Conservation (phyloP, 306 rosid genomes). For the Cercis canadensis region DNA sequence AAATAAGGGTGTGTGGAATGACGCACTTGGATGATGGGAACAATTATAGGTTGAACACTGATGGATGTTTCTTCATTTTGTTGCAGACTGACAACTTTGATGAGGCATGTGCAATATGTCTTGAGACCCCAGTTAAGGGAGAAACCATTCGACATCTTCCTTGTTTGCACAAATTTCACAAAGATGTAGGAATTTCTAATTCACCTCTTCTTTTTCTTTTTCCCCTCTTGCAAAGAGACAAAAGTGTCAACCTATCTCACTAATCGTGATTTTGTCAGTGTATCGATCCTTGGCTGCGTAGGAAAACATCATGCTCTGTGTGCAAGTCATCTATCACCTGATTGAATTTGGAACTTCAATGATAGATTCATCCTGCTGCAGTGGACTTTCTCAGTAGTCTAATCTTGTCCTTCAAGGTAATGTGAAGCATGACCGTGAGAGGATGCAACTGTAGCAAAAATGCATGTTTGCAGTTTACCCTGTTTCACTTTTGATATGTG, state of each 20-base stretch:
- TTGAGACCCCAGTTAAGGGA: conserved; percentile 76
- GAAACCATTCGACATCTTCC: conserved; percentile 93
- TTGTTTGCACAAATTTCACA: conserved; percentile 97
- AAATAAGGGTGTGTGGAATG: no score
- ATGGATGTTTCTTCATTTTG: conserved; percentile 33
- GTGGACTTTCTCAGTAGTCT: conserved; percentile 32
- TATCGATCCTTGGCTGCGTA: no score
- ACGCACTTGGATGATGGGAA: no score
- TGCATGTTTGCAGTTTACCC: conserved; percentile 1
- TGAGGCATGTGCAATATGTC: conserved; percentile 90
- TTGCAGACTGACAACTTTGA: conserved; percentile 63
- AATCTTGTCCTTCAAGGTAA: conserved; percentile 49
- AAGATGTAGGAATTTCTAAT: conserved; percentile 63
- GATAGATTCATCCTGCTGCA: conserved; percentile 32
- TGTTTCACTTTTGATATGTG: conserved; percentile 4
- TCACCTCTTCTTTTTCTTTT: conserved; percentile 22
- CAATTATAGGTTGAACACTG: no score
- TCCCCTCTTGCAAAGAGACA: no score
- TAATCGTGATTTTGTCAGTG: no score
- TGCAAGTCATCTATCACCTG: conserved; percentile 86
- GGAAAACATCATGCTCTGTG: conserved; percentile 84
- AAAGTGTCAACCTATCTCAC: no score
- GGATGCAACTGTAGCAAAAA: conserved; percentile 41
- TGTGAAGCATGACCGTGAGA: conserved; percentile 22
- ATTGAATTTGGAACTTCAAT: conserved; percentile 19